Evolutionary conservation across 306 rosid species (phyloP).

Genomic region (Cucumis cinereus): DNA sequence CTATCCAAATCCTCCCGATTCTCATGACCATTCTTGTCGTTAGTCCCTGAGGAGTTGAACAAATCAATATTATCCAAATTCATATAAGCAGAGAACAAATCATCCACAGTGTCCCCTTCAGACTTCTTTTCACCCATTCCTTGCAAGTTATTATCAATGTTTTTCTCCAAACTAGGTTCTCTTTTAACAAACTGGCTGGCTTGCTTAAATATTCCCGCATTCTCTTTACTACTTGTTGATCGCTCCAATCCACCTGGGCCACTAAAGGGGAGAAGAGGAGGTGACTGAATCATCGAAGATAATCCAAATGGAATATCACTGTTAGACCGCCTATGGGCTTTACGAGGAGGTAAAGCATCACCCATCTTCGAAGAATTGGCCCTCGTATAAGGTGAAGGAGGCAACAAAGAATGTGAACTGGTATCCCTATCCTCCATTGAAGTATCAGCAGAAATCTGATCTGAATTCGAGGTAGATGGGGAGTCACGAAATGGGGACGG

Average conservation of each 20-base stretch:
- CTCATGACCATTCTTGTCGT: conserved; percentile 54
- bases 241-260: conserved; percentile 30
- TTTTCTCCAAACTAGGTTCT: conserved; percentile 44
- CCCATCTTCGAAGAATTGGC: conserved; percentile 25
- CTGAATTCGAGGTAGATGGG: conserved; percentile 43
- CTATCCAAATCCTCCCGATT: conserved; percentile 95
- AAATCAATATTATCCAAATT: conserved; percentile 72
- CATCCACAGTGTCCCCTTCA: conserved; percentile 84
- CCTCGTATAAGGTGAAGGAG: conserved; percentile 48
- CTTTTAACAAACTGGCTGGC: conserved; percentile 46
- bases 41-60: conserved; percentile 54
- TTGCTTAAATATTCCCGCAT: conserved; percentile 23
- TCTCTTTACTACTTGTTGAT: conserved; percentile 24
- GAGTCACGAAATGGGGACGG: conserved; percentile 73
- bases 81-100: conserved; percentile 84
- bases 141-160: conserved; percentile 35
- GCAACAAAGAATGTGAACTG: conserved; percentile 46
- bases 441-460: conserved; percentile 45
- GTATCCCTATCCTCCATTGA: conserved; percentile 80
- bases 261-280: conserved; percentile 46
- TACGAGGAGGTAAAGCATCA: conserved; percentile 60
- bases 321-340: conserved; percentile 74
- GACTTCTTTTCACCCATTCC: conserved; percentile 80
- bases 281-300: conserved; percentile 51
- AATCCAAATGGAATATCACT: conserved; percentile 92